phyloP scores from a whole-genome alignment of 192 early-diverging fungal species.

The Rhizoclosmatium sp. region DNA sequence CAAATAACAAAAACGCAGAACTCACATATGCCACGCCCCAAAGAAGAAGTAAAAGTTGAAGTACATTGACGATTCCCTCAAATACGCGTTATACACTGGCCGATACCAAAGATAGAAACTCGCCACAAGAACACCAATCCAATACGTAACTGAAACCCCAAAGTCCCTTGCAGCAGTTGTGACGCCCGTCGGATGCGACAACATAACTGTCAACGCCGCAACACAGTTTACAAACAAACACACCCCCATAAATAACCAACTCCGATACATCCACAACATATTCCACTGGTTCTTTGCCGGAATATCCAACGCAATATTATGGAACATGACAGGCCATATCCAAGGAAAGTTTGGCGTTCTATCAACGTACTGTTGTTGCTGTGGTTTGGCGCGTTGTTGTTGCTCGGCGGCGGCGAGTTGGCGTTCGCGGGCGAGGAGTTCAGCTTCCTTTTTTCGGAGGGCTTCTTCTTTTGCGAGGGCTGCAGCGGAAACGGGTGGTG shows the following conservation, averaged over 20 bases:
- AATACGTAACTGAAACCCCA: constrained; percentile 32
- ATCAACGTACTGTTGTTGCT: background rate
- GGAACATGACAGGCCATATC: constrained; percentile 41
- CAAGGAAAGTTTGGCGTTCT: constrained; percentile 33
- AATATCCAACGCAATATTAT: constrained; percentile 40
- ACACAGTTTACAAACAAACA: constrained; percentile 14
- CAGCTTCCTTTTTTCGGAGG: constrained; percentile 26
- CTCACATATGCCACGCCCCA: constrained; percentile 30
- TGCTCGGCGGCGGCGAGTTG: constrained; percentile 10
- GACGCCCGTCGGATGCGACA: constrained; percentile 27
- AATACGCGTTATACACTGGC: constrained; percentile 33
- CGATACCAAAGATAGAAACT: constrained; percentile 38
- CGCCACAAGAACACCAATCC: constrained; percentile 5
- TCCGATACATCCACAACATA: constrained; percentile 21
- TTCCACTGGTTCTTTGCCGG: constrained; percentile 5
- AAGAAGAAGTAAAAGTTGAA: constrained; percentile 40
- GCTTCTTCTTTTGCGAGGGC: constrained; percentile 16
- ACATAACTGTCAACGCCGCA: constrained; percentile 24
- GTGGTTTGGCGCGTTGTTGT: background rate
- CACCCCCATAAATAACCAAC: constrained; percentile 6
- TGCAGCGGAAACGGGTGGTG: background rate
- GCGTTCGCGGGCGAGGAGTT: constrained; percentile 16
- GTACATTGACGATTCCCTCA: constrained; percentile 37
- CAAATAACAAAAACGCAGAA: background rate
- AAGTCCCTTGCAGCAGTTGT: constrained; percentile 38